Conservation (phyloP, 2,329 filamentous ascomycete genomes). For the Scytalidium lignicola region DNA sequence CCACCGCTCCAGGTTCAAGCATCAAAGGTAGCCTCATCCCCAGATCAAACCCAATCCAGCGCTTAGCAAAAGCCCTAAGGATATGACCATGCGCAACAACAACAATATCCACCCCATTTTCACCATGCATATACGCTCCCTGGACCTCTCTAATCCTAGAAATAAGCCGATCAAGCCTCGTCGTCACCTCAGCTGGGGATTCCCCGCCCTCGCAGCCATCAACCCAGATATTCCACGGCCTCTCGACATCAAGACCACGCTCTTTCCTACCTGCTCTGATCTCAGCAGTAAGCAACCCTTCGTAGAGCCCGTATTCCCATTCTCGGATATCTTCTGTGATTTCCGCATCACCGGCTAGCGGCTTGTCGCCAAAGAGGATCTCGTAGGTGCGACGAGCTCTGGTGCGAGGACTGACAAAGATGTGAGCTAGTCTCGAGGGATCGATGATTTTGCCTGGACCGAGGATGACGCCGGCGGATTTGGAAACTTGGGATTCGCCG, state of each 20-base stretch:
- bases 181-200: constrained; percentile 41
- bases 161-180: constrained; percentile 45
- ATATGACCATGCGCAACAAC: constrained; percentile 45
- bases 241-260: constrained; percentile 38
- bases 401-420: constrained; percentile 42
- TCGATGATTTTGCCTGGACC: constrained; percentile 43
- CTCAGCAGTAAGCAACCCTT: constrained; percentile 39
- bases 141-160: constrained; percentile 43
- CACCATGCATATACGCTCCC: constrained; percentile 36
- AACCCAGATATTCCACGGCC: constrained; percentile 45
- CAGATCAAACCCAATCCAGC: constrained; percentile 45
- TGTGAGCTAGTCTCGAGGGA: constrained; percentile 35
- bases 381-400: constrained; percentile 42
- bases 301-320: constrained; percentile 47
- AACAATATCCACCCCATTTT: constrained; percentile 42
- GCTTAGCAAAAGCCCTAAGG: constrained; percentile 47
- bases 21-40: constrained; percentile 29
- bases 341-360: constrained; percentile 23
- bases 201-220: constrained; percentile 47
- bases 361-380: constrained; percentile 33
- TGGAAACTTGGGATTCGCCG: constrained; percentile 37
- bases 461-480: constrained; percentile 36
- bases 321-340: constrained; percentile 40
- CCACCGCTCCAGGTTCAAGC: constrained; percentile 34
- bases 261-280: constrained; percentile 34